These are phyloP conservation scores for Daldinia bambusicola DNA, from an alignment of 495 filamentous ascomycete genomes.

Conservation along the genomic window DNA sequence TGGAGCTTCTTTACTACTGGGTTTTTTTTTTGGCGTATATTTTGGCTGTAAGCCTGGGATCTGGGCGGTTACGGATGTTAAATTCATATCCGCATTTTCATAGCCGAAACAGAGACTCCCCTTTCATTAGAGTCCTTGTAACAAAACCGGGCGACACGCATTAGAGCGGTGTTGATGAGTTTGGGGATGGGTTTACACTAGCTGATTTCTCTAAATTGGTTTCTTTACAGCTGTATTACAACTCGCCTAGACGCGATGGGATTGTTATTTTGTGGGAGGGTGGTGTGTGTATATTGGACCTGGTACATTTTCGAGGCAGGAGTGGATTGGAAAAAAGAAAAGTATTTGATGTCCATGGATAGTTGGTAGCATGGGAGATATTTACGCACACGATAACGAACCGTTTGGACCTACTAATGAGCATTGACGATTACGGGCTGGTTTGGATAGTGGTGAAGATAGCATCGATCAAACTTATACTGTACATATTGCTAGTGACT, in stretches of 20 bases:
- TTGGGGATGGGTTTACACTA: constrained; percentile 12
- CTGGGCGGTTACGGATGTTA: constrained; percentile 20
- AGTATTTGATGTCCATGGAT: not conserved
- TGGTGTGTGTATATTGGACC: constrained; percentile 5
- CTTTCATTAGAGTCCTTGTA: constrained; percentile 27
- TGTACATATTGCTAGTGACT: not conserved
- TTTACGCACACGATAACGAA: not conserved
- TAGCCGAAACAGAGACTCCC: constrained; percentile 37
- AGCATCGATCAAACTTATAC: not conserved
- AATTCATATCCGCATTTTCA: constrained; percentile 32
- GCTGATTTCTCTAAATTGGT: constrained; percentile 2
- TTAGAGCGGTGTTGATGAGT: constrained; percentile 36
- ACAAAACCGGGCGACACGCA: constrained; percentile 25
- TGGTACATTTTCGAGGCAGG: not conserved
- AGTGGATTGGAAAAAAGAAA: constrained; percentile 4
- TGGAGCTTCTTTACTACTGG: constrained; percentile 10
- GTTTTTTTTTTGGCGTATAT: constrained; percentile 26
- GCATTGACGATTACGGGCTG: not conserved
- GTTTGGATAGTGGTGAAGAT: not conserved
- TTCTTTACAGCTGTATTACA: constrained; percentile 24
- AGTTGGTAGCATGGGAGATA: not conserved
- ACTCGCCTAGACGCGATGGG: constrained; percentile 5
- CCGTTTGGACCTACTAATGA: not conserved
- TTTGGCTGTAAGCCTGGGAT: not conserved
- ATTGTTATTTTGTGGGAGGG: constrained; percentile 2